Conservation (phyloP, 2,329 filamentous ascomycete genomes). For the Cytospora piceicola region DNA sequence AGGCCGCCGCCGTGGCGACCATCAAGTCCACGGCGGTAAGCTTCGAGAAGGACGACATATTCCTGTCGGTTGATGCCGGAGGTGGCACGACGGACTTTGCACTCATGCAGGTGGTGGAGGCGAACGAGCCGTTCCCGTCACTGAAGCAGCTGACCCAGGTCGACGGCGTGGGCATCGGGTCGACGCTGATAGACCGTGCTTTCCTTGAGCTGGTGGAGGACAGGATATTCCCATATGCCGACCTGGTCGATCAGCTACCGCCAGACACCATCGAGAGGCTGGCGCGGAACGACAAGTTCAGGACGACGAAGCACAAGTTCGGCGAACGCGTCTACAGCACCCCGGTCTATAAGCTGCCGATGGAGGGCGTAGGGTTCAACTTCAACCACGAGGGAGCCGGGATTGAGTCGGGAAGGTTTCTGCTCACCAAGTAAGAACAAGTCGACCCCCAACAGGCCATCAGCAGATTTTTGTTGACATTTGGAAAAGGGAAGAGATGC, state of each 20-base stretch:
- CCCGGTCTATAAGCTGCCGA: slow-evolving; percentile 45
- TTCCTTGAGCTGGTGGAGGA: slow-evolving; percentile 46
- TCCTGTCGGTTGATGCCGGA: slow-evolving; percentile 50
- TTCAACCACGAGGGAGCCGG: slow-evolving; percentile 44
- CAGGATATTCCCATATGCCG: slow-evolving; percentile 43
- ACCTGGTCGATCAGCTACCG: slow-evolving; percentile 42
- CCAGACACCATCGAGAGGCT: slow-evolving; percentile 43
- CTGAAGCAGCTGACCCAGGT: slow-evolving; percentile 43
- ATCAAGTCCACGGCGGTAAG: slow-evolving; percentile 47
- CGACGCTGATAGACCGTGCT: slow-evolving; percentile 50
- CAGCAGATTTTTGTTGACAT: slow-evolving; percentile 13
- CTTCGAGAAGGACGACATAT: slow-evolving; percentile 45
- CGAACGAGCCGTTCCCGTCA: slow-evolving; percentile 34
- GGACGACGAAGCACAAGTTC: slow-evolving; percentile 47
- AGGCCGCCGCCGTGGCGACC: slow-evolving; percentile 52
- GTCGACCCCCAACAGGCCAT: not conserved
- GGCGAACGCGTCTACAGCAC: slow-evolving; percentile 49
- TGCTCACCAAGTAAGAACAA: slow-evolving; percentile 43
- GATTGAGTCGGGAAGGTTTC: slow-evolving; percentile 47
- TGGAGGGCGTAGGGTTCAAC: slow-evolving; percentile 49
- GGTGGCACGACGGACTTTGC: slow-evolving; percentile 53
- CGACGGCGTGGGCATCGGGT: slow-evolving; percentile 50
- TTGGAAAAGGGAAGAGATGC: slow-evolving; percentile 46
- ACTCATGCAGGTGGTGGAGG: slow-evolving; percentile 46
- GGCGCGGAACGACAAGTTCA: slow-evolving; percentile 45